Percentiles rank a stretch among this genome's conserved stretches.
These are phyloP conservation scores for Aspergillus sp. DNA, from an alignment of 2,329 filamentous ascomycete genomes.

Conservation along the genomic window DNA sequence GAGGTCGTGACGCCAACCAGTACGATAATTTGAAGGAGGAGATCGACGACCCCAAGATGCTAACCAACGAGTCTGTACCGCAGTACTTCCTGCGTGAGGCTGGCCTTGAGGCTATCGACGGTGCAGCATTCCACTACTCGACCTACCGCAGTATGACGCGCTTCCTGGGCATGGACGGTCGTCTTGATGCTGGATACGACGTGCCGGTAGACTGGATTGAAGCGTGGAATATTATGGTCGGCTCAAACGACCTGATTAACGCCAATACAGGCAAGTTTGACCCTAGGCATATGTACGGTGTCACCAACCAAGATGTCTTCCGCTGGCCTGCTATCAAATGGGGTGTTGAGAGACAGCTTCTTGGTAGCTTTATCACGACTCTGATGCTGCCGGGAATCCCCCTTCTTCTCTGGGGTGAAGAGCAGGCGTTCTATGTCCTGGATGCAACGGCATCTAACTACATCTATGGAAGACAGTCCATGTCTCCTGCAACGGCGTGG, in stretches of 20 bases:
- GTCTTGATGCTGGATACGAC: slow-evolving; percentile 55
- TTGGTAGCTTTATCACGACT: slow-evolving; percentile 60
- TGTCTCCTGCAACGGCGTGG: slow-evolving; percentile 63
- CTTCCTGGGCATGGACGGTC: slow-evolving; percentile 61
- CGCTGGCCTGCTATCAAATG: slow-evolving; percentile 61
- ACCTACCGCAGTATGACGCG: slow-evolving; percentile 63
- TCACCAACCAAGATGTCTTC: slow-evolving; percentile 66
- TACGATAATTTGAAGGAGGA: slow-evolving; percentile 45
- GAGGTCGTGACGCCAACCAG: slow-evolving; percentile 58
- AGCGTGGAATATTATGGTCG: slow-evolving; percentile 57
- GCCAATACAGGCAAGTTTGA: slow-evolving; percentile 62
- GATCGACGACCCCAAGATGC: slow-evolving; percentile 23
- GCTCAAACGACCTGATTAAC: slow-evolving; percentile 61
- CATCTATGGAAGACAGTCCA: slow-evolving; percentile 63
- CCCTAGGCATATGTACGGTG: slow-evolving; percentile 64
- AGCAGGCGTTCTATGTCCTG: slow-evolving; percentile 64
- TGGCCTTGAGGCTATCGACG: slow-evolving; percentile 57
- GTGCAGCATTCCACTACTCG: slow-evolving; percentile 63
- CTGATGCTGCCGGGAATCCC: slow-evolving; percentile 62
- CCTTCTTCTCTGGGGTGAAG: slow-evolving; percentile 63
- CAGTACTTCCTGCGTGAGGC: slow-evolving; percentile 54
- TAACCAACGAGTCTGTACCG: slow-evolving; percentile 32
- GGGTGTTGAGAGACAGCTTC: slow-evolving; percentile 57
- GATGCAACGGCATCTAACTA: slow-evolving; percentile 66
- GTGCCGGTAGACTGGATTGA: slow-evolving; percentile 55